Evolutionary conservation across 441 rosid genomes (phyloP), one percentile per base, ranked within the genome.

Genomic region (Bocquillonia castaneifolia): DNA sequence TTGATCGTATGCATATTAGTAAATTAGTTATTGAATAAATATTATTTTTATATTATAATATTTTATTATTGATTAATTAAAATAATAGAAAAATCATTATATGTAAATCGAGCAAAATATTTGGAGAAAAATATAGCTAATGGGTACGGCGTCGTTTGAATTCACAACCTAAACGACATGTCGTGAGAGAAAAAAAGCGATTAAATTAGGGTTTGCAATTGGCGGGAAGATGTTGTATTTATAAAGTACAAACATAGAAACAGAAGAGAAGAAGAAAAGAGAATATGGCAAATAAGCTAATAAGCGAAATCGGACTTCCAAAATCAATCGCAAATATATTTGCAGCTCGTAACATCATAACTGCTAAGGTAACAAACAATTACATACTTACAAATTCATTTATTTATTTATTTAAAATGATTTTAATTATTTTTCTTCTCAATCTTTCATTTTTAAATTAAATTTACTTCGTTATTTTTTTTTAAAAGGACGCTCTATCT

Each of bases 301-400:
- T 89, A 77, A 68, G 80, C 36, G 88, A 83, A 68, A 82, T 88
- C 71, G 79, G 80, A 10, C 89, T 90, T 28, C 88, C 80, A 37
- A 79, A 45, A 66, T 78, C 81, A 56, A 81, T 84, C 59, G 74
- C 87, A 23, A 80, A 83, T 63, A 66, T 89, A 54, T 88, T 89
- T 82, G 66, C 90, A n/a, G 96, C 94, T 47, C 87, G 91, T 7
- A 89, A 86, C 80, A 84, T 88, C 78, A 63, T 18, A 67, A 88
- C 88, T 13, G 88, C 94, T 59, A 88, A 89, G 92, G 93, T 84
- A 54, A 42, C 47, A 5, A 4, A 20, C 54, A 10, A 42, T 2
- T 14, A 42, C 2, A 2, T 6, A 5, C 47, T 6, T 5, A 47
- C 7, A 18, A 47, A 47, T 0, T 7, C 15, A 17, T 44, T 13